A percentile compares a stretch with the other conserved stretches of the same genome.
phyloP scores from a whole-genome alignment of 305 asterid species.

The Fraxinus sp. region DNA sequence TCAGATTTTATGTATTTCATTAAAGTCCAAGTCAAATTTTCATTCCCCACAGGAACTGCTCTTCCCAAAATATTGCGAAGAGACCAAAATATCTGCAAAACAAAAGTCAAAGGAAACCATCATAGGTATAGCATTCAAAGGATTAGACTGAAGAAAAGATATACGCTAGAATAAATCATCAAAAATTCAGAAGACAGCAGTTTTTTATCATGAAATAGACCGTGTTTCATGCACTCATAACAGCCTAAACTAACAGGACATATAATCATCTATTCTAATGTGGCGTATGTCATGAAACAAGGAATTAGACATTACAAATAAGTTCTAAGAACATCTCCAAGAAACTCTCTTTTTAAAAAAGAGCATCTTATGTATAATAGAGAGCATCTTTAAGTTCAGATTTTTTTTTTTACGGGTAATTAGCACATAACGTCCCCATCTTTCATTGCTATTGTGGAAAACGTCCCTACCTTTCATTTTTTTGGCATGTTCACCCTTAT shows the following conservation, averaged over 20 bases:
- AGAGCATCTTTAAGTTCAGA: neutral
- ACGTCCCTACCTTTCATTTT: too few relatives aligned
- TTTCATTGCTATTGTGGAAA: too few relatives aligned
- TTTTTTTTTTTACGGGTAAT: neutral
- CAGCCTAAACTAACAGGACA: constrained; percentile 3
- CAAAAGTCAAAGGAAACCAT: constrained; percentile 5
- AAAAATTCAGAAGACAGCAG: neutral
- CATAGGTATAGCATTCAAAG: neutral
- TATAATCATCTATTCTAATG: neutral
- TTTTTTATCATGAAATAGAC: neutral
- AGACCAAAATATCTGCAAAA: constrained; percentile 65
- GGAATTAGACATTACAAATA: constrained; percentile 7
- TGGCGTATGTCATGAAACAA: neutral
- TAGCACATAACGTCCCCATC: too few relatives aligned
- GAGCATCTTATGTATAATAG: neutral
- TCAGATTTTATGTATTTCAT: constrained; percentile 46
- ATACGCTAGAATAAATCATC: neutral
- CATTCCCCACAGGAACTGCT: constrained; percentile 54
- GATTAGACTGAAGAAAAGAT: neutral
- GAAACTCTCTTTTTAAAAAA: neutral
- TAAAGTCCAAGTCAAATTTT: constrained; percentile 69
- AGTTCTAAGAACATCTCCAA: neutral
- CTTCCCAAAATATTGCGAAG: constrained; percentile 51
- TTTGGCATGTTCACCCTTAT: too few relatives aligned
- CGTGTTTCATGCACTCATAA: constrained; percentile 8